Evolutionary conservation across 148 eudicot genomes (phyloP).

Genomic region (Vaccinium vitisidaea): DNA sequence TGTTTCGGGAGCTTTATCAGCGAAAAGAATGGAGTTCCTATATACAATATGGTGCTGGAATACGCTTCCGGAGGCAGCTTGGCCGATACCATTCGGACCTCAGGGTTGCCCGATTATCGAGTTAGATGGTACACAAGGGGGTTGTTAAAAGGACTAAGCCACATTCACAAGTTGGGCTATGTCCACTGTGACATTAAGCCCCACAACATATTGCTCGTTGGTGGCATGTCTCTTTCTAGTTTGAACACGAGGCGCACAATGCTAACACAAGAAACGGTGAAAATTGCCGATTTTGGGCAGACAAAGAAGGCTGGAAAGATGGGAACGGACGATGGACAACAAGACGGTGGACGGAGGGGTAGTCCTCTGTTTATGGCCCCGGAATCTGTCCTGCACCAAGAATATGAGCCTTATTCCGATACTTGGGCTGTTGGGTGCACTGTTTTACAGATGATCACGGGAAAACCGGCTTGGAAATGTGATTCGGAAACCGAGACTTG

Average conservation of each 20-base stretch:
- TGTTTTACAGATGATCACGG: constrained; percentile 18
- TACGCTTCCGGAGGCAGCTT: constrained; percentile 20
- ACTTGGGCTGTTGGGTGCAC: constrained; percentile 24
- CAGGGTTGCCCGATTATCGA: constrained; percentile 4
- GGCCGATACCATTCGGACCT: not conserved
- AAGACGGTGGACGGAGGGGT: not conserved
- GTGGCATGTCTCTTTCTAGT: not conserved
- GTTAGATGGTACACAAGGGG: constrained; percentile 8
- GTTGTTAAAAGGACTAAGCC: not conserved
- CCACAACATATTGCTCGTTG: constrained; percentile 18
- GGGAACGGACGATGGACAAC: no score
- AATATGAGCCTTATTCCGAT: constrained; percentile 7
- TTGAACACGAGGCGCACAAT: not conserved
- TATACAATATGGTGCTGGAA: constrained; percentile 19
- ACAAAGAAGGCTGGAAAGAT: constrained; percentile 8
- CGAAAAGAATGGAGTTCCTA: not conserved
- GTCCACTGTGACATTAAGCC: constrained; percentile 31
- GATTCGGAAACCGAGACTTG: not conserved
- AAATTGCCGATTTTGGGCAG: constrained; percentile 20
- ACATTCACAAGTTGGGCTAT: constrained; percentile 20
- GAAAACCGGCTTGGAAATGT: not conserved
- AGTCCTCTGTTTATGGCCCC: constrained; percentile 8
- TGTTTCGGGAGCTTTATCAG: constrained; percentile 16
- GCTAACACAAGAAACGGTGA: not conserved
- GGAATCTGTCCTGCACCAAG: not conserved